phyloP scores from a whole-genome alignment of 164 flowering plant species.

The Aristolochia contorta region DNA sequence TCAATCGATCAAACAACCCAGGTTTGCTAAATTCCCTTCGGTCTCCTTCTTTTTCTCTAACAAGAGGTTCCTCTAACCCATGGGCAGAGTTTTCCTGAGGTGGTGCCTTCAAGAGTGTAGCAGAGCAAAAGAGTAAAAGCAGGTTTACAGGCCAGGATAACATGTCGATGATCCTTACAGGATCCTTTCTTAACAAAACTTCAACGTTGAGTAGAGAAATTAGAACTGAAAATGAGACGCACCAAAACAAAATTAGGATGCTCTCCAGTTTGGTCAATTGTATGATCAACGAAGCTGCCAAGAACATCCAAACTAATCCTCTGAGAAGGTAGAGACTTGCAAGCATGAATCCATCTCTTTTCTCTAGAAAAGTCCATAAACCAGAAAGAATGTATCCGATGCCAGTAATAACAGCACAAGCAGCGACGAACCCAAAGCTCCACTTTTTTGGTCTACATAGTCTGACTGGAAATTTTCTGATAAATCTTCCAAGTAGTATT shows the following conservation, averaged over 20 bases:
- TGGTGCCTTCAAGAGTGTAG: conserved; percentile 14
- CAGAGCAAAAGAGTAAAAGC: conserved; percentile 45
- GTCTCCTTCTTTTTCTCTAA: conserved; percentile 15
- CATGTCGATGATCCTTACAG: conserved; percentile 24
- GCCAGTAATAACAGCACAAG: conserved; percentile 34
- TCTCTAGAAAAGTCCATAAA: conserved; percentile 17
- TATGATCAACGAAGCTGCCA: conserved; percentile 34
- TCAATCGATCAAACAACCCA: conserved; percentile 33
- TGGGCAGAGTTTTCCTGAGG: conserved; percentile 1
- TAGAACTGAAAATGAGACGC: conserved; percentile 42
- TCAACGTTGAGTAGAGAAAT: conserved; percentile 33
- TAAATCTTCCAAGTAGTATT: conserved; percentile 15
- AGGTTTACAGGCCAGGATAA: conserved; percentile 40
- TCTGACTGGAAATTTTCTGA: conserved; percentile 9
- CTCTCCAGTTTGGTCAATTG: conserved; percentile 24
- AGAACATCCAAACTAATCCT: conserved; percentile 48
- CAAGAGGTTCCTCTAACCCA: conserved; percentile 36
- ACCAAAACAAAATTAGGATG: conserved; percentile 40
- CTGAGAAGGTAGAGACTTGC: conserved; percentile 22
- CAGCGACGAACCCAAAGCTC: conserved; percentile 23
- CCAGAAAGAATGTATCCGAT: conserved; percentile 24
- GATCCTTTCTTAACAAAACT: conserved; percentile 15
- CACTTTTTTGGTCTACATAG: conserved; percentile 19
- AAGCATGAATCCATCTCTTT: conserved; percentile 6
- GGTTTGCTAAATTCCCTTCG: conserved; percentile 12